Base-by-base conservation (phyloP, 2,329 filamentous ascomycete species). In the Exophiala aquamarina region DNA sequence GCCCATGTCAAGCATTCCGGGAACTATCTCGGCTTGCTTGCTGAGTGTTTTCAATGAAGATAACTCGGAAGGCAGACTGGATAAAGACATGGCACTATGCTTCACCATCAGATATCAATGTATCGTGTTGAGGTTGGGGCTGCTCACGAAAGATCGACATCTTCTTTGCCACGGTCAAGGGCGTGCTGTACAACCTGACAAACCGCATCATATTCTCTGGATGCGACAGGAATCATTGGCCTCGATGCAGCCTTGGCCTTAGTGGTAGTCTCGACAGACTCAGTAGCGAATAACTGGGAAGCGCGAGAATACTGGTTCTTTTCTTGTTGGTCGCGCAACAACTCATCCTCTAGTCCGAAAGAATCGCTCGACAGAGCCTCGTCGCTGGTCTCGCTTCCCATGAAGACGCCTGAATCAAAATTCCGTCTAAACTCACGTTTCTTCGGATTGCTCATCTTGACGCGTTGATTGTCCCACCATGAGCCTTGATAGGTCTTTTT, bases 401-500 rank as follows among this genome's bases (percentile, higher is more conserved):
- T 71, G 66, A 70, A 74, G 9, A 74, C 69, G 47, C 71, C 71
- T 58, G 69, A 72, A 48, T 74, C 71, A 20, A 71, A 60, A 50
- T 71, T 59, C 17, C 71, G 62, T 57, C 70, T 71, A 34, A 73
- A 73, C 31, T 68, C 66, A 3, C 63, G 65, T 46, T 70, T 61
- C 54, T 68, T 69, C 8, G 61, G 61, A 63, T 19, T 67, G 66
- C 34, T 34, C 41, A 38, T 34, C 19, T 19, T 43, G n/a, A n/a
- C n/a, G 13, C 45, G 48, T 28, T 55, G 54, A 6, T 42, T 41
- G 46, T 55, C 52, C 47, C 57, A 59, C 56, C 54, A 59, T 4
- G 55, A 49, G 14, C 55, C 57, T 23, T 46, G 39, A 37, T 52
- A 59, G 15, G 51, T 52, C n/a, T 57, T 45, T 49, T 60, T 55